These are phyloP conservation scores for Erigeron philadelphicus DNA, from an alignment of 140 eudicot species.

Conservation along the genomic window DNA sequence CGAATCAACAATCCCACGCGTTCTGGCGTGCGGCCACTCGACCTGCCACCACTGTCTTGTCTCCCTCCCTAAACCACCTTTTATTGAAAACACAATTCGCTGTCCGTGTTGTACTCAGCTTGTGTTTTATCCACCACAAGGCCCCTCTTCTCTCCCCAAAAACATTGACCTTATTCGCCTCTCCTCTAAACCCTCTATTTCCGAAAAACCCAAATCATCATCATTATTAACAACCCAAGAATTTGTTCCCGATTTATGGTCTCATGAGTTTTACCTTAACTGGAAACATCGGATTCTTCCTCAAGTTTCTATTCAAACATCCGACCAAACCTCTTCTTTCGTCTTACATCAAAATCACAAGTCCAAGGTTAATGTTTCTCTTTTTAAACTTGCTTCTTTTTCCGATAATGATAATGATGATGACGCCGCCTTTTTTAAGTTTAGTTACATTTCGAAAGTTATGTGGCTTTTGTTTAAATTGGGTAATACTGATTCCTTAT, in stretches of 20 bases:
- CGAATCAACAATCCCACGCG: constrained; percentile 60
- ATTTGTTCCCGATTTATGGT: constrained; percentile 44
- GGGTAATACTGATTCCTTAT: constrained; percentile 33
- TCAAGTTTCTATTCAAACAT: constrained; percentile 2
- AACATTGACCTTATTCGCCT: constrained; percentile 73
- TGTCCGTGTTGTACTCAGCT: constrained; percentile 84
- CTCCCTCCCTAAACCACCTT: constrained; percentile 62
- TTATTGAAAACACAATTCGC: constrained; percentile 48
- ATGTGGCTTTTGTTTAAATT: constrained; percentile 45
- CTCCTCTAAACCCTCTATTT: constrained; percentile 29
- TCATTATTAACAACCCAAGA: neutral
- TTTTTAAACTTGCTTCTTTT: constrained; percentile 40
- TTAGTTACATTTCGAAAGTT: constrained; percentile 41
- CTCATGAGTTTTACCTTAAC: constrained; percentile 37
- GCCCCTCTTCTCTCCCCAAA: constrained; percentile 65
- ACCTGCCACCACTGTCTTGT: constrained; percentile 57
- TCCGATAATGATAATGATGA: constrained; percentile 11
- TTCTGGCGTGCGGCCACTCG: constrained; percentile 85
- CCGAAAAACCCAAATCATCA: constrained; percentile 11
- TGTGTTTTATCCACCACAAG: constrained; percentile 45
- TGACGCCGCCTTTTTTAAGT: constrained; percentile 19
- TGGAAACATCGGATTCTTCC: constrained; percentile 65
- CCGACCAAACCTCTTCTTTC: neutral
- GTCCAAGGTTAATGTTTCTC: constrained; percentile 37
- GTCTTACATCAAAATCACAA: constrained; percentile 8